Percentiles rank a stretch among this genome's conserved stretches.
phyloP scores from a whole-genome alignment of 371 early-diverging fungal genomes.

The Mucor piriformis region DNA sequence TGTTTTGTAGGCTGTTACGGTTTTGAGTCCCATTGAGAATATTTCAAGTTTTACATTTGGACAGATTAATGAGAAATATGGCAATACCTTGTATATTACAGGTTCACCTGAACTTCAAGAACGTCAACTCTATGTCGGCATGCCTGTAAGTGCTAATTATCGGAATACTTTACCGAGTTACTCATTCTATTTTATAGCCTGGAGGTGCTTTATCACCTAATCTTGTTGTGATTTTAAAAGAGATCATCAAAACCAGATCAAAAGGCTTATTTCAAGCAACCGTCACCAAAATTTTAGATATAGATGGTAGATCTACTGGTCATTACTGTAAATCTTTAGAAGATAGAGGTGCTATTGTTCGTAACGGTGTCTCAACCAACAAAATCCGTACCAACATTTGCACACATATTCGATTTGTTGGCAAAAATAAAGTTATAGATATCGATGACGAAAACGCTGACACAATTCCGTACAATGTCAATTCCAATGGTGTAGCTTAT shows the following conservation, averaged over 20 bases:
- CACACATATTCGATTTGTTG: slow-evolving; percentile 30
- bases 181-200: slow-evolving; percentile 20
- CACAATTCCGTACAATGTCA: slow-evolving; percentile 31
- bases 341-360: slow-evolving; percentile 38
- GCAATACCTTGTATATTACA: slow-evolving; percentile 22
- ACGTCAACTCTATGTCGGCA: slow-evolving; percentile 30
- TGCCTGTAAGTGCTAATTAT: slow-evolving; percentile 33
- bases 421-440: neutral
- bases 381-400: slow-evolving; percentile 40
- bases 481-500: slow-evolving; percentile 26
- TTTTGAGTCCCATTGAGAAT: slow-evolving; percentile 9
- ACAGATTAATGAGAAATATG: slow-evolving; percentile 29
- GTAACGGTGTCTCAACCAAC: slow-evolving; percentile 23
- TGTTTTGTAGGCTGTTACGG: neutral
- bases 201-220: slow-evolving; percentile 28
- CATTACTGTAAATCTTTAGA: slow-evolving; percentile 43
- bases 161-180: neutral
- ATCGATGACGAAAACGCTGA: slow-evolving; percentile 1
- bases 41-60: slow-evolving; percentile 22
- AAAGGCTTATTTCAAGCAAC: slow-evolving; percentile 38
- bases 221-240: slow-evolving; percentile 21
- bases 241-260: slow-evolving; percentile 25
- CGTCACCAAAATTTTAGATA: slow-evolving; percentile 26
- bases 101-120: slow-evolving; percentile 32
- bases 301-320: slow-evolving; percentile 47